Conservation (phyloP, 225 moss, liverwort and hornwort species). For the Ulota crispa region DNA sequence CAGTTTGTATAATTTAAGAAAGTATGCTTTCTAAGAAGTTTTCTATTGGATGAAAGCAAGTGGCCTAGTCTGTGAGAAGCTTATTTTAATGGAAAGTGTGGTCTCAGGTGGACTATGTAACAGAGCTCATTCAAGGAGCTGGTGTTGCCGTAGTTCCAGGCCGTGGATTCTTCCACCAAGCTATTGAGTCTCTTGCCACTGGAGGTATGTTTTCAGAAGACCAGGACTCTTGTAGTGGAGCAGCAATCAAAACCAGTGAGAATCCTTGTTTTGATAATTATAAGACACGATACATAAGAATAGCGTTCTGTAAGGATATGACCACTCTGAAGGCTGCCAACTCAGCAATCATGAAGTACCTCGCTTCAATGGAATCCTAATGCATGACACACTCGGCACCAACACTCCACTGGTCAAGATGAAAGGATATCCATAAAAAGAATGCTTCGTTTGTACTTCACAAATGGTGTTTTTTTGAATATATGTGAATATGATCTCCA, state of each 20-base stretch:
- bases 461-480: background rate
- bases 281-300: slow-evolving; percentile 54
- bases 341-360: slow-evolving; percentile 47
- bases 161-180: slow-evolving; percentile 67
- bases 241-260: background rate
- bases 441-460: background rate
- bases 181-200: background rate
- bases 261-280: slow-evolving; percentile 20
- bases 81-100: slow-evolving; percentile 7
- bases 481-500: background rate
- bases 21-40: background rate
- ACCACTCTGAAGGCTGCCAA: slow-evolving; percentile 60
- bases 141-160: slow-evolving; percentile 83
- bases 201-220: background rate
- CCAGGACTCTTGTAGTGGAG: background rate
- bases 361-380: background rate
- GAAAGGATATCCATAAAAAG: background rate
- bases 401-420: background rate
- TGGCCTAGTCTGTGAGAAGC: background rate
- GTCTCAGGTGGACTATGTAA: slow-evolving; percentile 71
- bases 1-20: background rate
- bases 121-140: slow-evolving; percentile 57
- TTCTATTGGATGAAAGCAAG: background rate
- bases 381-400: background rate
- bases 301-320: slow-evolving; percentile 88